Percentiles rank a stretch among this genome's conserved stretches.
These are phyloP conservation scores for Cytospora chrysosperma DNA, from an alignment of 2,329 filamentous ascomycete species.

Conservation along the genomic window DNA sequence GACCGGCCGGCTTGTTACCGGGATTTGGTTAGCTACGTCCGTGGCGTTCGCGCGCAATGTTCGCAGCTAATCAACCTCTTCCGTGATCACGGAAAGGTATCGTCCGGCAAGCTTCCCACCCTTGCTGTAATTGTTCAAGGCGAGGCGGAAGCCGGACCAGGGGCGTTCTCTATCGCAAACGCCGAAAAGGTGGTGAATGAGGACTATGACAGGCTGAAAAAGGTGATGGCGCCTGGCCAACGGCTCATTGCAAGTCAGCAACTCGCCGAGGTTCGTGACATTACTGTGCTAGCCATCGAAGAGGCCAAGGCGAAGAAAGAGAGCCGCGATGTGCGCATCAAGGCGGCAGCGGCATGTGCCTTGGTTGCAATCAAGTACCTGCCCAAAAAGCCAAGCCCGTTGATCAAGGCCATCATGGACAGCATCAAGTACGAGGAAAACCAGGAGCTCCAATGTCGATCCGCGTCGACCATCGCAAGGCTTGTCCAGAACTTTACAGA, in stretches of 20 bases:
- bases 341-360: slow-evolving; percentile 81
- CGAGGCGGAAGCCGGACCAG: slow-evolving; percentile 85
- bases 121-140: slow-evolving; percentile 93
- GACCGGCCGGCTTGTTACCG: slow-evolving; percentile 82
- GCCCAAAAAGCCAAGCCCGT: slow-evolving; percentile 87
- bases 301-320: slow-evolving; percentile 79
- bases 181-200: slow-evolving; percentile 84
- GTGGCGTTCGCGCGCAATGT: slow-evolving; percentile 87
- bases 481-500: slow-evolving; percentile 85
- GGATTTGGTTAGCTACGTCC: slow-evolving; percentile 86
- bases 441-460: slow-evolving; percentile 79
- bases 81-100: slow-evolving; percentile 83
- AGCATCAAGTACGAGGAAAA: slow-evolving; percentile 96
- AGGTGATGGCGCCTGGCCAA: slow-evolving; percentile 83
- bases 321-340: slow-evolving; percentile 80
- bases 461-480: slow-evolving; percentile 77
- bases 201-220: slow-evolving; percentile 87
- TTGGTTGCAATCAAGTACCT: slow-evolving; percentile 83
- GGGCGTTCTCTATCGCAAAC: slow-evolving; percentile 83
- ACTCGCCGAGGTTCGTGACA: slow-evolving; percentile 72
- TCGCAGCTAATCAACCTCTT: slow-evolving; percentile 88
- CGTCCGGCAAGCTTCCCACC: slow-evolving; percentile 70
- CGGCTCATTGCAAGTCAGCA: slow-evolving; percentile 79
- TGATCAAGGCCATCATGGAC: slow-evolving; percentile 98
- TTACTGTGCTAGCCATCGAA: slow-evolving; percentile 69